phyloP scores from a whole-genome alignment of 108 stramenopile genomes.

The Nitzschia sp. region DNA sequence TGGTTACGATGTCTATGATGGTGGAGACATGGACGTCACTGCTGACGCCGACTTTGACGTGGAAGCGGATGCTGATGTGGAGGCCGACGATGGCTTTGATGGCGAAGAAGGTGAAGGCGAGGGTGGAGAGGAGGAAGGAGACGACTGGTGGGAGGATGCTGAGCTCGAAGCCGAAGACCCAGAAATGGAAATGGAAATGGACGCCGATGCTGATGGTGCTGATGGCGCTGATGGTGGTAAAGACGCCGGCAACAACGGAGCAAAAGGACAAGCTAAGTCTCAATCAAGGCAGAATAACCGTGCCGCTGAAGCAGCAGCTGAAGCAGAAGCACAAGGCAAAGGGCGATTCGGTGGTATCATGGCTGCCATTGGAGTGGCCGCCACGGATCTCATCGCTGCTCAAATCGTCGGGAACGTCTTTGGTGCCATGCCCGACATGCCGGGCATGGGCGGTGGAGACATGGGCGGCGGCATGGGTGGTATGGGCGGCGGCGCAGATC shows the following conservation, averaged over 20 bases:
- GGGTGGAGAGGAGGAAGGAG: conserved; percentile 4
- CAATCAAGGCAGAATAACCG: background rate
- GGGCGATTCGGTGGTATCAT: conserved; percentile 33
- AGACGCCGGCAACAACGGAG: conserved; percentile 12
- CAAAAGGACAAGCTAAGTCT: conserved; percentile 11
- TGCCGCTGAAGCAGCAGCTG: background rate
- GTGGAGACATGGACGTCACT: background rate
- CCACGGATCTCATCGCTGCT: conserved; percentile 36
- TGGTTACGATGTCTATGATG: conserved; percentile 18
- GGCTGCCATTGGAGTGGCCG: conserved; percentile 38
- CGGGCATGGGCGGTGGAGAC: conserved; percentile 15
- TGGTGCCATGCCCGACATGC: conserved; percentile 4
- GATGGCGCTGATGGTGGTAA: conserved; percentile 1
- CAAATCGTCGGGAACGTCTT: conserved; percentile 30
- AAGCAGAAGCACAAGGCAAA: background rate
- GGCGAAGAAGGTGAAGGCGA: conserved; percentile 13
- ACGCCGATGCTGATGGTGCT: conserved; percentile 5
- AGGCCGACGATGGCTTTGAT: conserved; percentile 9
- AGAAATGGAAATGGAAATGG: conserved; percentile 33
- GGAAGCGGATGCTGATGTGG: conserved; percentile 16
- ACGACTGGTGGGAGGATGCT: conserved; percentile 29
- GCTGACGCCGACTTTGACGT: conserved; percentile 16
- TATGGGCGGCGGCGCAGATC: conserved; percentile 13
- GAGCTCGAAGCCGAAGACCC: conserved; percentile 24
- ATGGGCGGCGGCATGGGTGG: conserved; percentile 5